Conservation (phyloP, 768 basidiomycete species). For the Phylloporus rhodoxanthus region DNA sequence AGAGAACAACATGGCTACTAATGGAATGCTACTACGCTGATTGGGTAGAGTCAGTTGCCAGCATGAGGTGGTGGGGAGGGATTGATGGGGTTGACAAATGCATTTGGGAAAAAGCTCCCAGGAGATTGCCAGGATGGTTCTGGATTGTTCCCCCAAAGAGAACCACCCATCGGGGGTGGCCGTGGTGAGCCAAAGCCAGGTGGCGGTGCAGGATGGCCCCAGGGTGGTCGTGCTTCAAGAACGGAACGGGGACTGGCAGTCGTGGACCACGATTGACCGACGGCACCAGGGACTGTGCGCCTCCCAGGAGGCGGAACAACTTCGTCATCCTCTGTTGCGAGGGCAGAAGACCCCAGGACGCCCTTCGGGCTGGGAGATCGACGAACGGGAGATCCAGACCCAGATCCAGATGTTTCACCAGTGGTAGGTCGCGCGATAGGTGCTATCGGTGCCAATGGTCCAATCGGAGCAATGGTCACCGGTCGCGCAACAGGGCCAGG, state of each 20-base stretch:
- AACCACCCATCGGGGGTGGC: slow-evolving; percentile 31
- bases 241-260: slow-evolving; percentile 42
- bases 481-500: slow-evolving; percentile 59
- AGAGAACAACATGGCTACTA: slow-evolving; percentile 8
- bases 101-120: slow-evolving; percentile 40
- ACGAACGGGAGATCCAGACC: slow-evolving; percentile 53
- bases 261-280: slow-evolving; percentile 46
- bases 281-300: slow-evolving; percentile 35
- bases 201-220: slow-evolving; percentile 36
- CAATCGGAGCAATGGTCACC: slow-evolving; percentile 20
- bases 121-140: slow-evolving; percentile 48
- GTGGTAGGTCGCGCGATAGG: slow-evolving; percentile 52
- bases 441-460: slow-evolving; percentile 54
- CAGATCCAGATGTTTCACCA: slow-evolving; percentile 44
- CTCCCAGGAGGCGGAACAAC: slow-evolving; percentile 52
- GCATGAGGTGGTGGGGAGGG: slow-evolving; percentile 44
- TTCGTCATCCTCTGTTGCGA: slow-evolving; percentile 77
- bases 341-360: slow-evolving; percentile 68
- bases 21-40: slow-evolving; percentile 19
- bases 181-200: slow-evolving; percentile 34
- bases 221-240: slow-evolving; percentile 39
- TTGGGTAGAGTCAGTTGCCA: slow-evolving; percentile 26
- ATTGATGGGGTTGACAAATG: slow-evolving; percentile 44
- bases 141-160: slow-evolving; percentile 39
- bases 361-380: slow-evolving; percentile 57